Evolutionary conservation across 2,329 filamentous ascomycete species (phyloP), one percentile per base, ranked within the genome.

Genomic region (Neonectria coccinea): DNA sequence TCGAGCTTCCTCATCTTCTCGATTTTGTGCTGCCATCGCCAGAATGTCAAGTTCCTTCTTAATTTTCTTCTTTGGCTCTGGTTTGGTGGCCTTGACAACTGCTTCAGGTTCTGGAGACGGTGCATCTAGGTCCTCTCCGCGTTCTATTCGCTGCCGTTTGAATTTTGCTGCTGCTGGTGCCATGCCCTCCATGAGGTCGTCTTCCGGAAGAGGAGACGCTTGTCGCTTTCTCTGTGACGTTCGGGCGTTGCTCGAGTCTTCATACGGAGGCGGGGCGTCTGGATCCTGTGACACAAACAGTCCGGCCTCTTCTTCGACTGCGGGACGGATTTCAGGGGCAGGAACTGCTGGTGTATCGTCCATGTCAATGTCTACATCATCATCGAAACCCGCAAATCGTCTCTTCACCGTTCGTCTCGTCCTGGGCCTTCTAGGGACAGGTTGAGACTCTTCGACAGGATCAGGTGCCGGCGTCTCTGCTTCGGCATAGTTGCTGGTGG

Each of bases 161-260:
- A 94, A 87, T 5, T 89, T 89, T 29, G 91, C 89, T 4, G 92
- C 89, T 1, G 90, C 92, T 0, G 94, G 92, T 1, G 94, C 89
- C 59, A 97, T 86, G 22, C 86, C 84, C 14, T 93, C 89, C 76
- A 95, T 87, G 9, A 91, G 79, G 48, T 91, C 86, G 58, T 87
- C 80, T 55, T 83, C 79, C 1, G 76, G 77, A 0, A 81, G 67
- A 5, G 80, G 78, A 2, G 82, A 79, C 4, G 81, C 80, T 2
- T 74, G 75, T 25, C 86, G 79, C 71, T 89, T 89, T 31, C 82
- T 80, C 18, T 80, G 77, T 1, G 76, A 75, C 42, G 65, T 69
- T 25, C 72, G 68, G 18, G 65, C 64, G 8, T 59, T 56, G 10
- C 66, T 71, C 9, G 70, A 56, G 16, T 62, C 41, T 11, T 73